Conservation (phyloP, 805 yeast genomes). For the Nakazawaea populi region DNA sequence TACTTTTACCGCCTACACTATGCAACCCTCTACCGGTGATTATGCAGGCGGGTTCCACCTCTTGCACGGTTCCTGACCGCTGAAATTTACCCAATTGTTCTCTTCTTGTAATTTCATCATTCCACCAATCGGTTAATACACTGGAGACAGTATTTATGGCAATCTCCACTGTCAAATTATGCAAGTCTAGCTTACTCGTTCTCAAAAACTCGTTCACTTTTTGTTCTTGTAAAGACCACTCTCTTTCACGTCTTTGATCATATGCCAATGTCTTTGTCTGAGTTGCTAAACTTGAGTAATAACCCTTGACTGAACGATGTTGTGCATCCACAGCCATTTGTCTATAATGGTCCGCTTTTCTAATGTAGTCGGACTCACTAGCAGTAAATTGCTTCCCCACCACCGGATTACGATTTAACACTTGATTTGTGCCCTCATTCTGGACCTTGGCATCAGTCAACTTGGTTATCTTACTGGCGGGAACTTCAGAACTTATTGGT, state of each 20-base stretch:
- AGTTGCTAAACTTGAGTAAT: constrained; percentile 7
- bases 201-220: constrained; percentile 12
- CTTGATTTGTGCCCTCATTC: constrained; percentile 5
- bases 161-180: constrained; percentile 40
- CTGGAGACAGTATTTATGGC: constrained; percentile 34
- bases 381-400: no score
- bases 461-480: no score
- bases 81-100: constrained; percentile 19
- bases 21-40: constrained; percentile 73
- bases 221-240: neutral
- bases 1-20: constrained; percentile 50
- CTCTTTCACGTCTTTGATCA: constrained; percentile 13
- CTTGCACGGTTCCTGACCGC: constrained; percentile 27
- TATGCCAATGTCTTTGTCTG: constrained; percentile 11
- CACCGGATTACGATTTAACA: neutral
- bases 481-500: no score
- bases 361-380: constrained; percentile 3
- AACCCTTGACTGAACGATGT: constrained; percentile 8
- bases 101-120: constrained; percentile 40
- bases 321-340: constrained; percentile 7
- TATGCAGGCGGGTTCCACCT: constrained; percentile 38
- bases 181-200: constrained; percentile 44
- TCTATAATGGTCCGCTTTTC: constrained; percentile 1
- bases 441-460: no score
- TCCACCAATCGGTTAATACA: constrained; percentile 58